Percentiles rank a stretch among this genome's conserved stretches.
phyloP scores from a whole-genome alignment of 768 basidiomycete genomes.

The Pleurotus cornucopiae region DNA sequence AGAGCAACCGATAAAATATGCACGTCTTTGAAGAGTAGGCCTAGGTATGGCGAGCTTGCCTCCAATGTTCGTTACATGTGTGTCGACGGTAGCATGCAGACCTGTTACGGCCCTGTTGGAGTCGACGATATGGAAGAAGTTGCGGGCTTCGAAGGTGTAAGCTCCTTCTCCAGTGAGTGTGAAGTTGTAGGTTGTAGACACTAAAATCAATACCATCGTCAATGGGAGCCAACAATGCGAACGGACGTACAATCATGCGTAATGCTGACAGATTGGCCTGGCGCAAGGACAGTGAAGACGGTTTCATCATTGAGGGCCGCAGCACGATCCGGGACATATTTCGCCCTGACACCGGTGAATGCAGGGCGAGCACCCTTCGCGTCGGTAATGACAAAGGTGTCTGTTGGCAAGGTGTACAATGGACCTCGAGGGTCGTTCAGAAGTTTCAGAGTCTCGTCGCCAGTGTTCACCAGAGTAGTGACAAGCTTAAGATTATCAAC shows the following conservation, averaged over 20 bases:
- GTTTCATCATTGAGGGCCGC: slow-evolving; percentile 12
- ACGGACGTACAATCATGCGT: slow-evolving; percentile 30
- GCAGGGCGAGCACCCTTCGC: slow-evolving; percentile 26
- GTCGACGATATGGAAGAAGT: no score
- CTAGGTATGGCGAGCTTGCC: slow-evolving; percentile 33
- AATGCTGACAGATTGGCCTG: slow-evolving; percentile 29
- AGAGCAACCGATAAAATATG: slow-evolving; percentile 31
- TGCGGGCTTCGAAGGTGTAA: slow-evolving; percentile 31
- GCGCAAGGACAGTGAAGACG: slow-evolving; percentile 35
- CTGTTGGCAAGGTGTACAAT: slow-evolving; percentile 31
- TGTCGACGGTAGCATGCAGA: slow-evolving; percentile 30
- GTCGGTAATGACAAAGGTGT: slow-evolving; percentile 34
- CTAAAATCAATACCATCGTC: slow-evolving; percentile 11
- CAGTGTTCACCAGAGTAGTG: slow-evolving; percentile 37
- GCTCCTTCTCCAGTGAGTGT: slow-evolving; percentile 27
- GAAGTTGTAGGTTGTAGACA: slow-evolving; percentile 41
- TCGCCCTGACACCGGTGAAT: slow-evolving; percentile 38
- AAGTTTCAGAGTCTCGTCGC: slow-evolving; percentile 37
- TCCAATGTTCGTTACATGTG: slow-evolving; percentile 29
- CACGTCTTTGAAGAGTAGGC: slow-evolving; percentile 25
- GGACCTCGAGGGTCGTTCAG: slow-evolving; percentile 37
- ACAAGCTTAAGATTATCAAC: slow-evolving; percentile 37
- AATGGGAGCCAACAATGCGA: neutral
- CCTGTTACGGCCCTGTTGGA: slow-evolving; percentile 19
- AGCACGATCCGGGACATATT: slow-evolving; percentile 30